Conservation (phyloP, 2,329 filamentous ascomycete species). For the Exophiala phaeomuriformis region DNA sequence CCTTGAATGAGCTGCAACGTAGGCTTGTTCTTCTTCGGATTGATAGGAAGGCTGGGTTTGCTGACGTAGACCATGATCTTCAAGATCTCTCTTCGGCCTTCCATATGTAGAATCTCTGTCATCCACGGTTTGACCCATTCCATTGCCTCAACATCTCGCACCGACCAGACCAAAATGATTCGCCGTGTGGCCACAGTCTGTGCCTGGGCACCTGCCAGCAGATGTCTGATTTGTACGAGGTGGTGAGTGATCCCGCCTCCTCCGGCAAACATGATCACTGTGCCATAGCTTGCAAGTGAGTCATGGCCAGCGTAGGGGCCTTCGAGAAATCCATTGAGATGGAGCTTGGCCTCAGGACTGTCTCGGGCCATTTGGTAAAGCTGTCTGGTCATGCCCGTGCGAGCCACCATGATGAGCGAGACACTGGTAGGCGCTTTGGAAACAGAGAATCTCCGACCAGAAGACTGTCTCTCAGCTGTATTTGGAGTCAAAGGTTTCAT, state of each 20-base stretch:
- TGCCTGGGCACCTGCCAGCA: slow-evolving; percentile 47
- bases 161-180: slow-evolving; percentile 57
- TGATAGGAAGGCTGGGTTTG: slow-evolving; percentile 48
- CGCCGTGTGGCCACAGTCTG: slow-evolving; percentile 52
- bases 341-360: slow-evolving; percentile 43
- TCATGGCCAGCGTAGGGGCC: slow-evolving; percentile 58
- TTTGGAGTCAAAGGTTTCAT: slow-evolving; percentile 14
- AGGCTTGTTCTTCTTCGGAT: slow-evolving; percentile 50
- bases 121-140: slow-evolving; percentile 60
- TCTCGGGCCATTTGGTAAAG: slow-evolving; percentile 50
- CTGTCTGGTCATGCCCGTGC: slow-evolving; percentile 56
- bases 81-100: slow-evolving; percentile 52
- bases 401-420: slow-evolving; percentile 52
- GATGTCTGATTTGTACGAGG: slow-evolving; percentile 53
- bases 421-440: slow-evolving; percentile 35
- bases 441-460: slow-evolving; percentile 15
- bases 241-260: slow-evolving; percentile 62
- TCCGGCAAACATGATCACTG: slow-evolving; percentile 58
- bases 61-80: slow-evolving; percentile 57
- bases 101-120: slow-evolving; percentile 56
- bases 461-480: slow-evolving; percentile 25
- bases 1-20: slow-evolving; percentile 57
- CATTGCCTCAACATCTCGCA: slow-evolving; percentile 53
- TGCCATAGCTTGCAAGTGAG: slow-evolving; percentile 54
- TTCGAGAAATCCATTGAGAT: slow-evolving; percentile 52